phyloP scores from a whole-genome alignment of 768 basidiomycete genomes.

The Pleurotus tuoliensis region DNA sequence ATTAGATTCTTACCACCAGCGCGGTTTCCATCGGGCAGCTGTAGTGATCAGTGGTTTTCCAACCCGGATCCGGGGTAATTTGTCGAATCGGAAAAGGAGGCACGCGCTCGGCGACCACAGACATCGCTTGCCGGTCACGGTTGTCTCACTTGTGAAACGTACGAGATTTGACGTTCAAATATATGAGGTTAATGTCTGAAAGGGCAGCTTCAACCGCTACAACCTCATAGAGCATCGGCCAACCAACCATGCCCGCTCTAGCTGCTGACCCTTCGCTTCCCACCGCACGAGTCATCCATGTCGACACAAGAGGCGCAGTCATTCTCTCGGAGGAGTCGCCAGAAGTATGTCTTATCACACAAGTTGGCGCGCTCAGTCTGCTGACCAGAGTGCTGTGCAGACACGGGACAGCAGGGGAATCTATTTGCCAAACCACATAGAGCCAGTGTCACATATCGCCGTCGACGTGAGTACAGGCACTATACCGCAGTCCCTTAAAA shows the following conservation, averaged over 20 bases:
- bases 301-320: conserved; percentile 91
- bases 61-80: not conserved
- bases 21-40: not conserved
- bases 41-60: not conserved
- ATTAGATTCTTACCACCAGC: conserved; percentile 12
- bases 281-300: conserved; percentile 82
- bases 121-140: not conserved
- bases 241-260: not conserved
- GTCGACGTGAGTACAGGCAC: conserved; percentile 72
- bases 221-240: too few species aligned
- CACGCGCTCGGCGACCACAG: conserved; percentile 5
- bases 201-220: too few species aligned
- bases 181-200: conserved; percentile 1
- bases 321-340: conserved; percentile 94
- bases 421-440: conserved; percentile 96
- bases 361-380: conserved; percentile 4
- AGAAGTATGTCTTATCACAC: conserved; percentile 53
- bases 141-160: conserved; percentile 7
- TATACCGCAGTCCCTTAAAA: conserved; percentile 10
- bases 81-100: not conserved
- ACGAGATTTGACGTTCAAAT: not conserved
- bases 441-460: conserved; percentile 95
- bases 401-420: conserved; percentile 94
- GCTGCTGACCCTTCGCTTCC: conserved; percentile 67
- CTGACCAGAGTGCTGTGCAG: conserved; percentile 33